Evolutionary conservation across 2,329 filamentous ascomycete species (phyloP), one percentile per base, ranked within the genome.

Genomic region (Helminthosporium solani): DNA sequence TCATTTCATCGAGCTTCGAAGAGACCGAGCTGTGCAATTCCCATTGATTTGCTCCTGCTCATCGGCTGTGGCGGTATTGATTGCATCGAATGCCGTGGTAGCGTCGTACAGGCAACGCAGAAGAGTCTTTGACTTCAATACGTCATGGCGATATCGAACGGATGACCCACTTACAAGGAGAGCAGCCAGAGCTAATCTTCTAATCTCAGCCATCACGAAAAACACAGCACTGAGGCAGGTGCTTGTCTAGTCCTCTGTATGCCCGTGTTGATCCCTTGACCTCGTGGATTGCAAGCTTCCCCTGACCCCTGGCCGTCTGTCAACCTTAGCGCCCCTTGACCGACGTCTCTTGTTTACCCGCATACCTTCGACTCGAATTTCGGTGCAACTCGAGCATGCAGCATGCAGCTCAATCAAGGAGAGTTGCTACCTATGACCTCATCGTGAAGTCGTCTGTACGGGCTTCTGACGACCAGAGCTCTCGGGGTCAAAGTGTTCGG

Each of bases 301-400:
- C 25, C 7, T 27, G 25, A 12, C 28, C 28, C 28, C 28, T 31
- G 28, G 28, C 28, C 9, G 5, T 31, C 28, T 5, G 9, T 31
- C 28, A 31, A 31, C 5, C 28, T 31, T 31, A 7, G 28, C 28
- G 28, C 14, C 28, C 14, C 28, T 31, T 31, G 6, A 6, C 7
- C 14, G 46, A 43, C 42, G 33, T 46, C 49, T 19, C 53, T 57
- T 46, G 34, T 53, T 52, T 53, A 56, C 34, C 53, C 56, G 50
- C 21, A 39, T n/a, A n/a, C 16, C 8, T 23, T 11, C 21, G 21
- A 9, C 18, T 21, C 7, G 9, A 19, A 35, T 35, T 30, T 12
- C 31, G 40, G 27, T 28, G 20, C 39, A 21, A 11, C 28, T 33
- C 20, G 18, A 33, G 30, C 20, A 23, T 14, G 28, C 21, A 28